phyloP scores from a whole-genome alignment of 768 basidiomycete species.

The Russula sp. region DNA sequence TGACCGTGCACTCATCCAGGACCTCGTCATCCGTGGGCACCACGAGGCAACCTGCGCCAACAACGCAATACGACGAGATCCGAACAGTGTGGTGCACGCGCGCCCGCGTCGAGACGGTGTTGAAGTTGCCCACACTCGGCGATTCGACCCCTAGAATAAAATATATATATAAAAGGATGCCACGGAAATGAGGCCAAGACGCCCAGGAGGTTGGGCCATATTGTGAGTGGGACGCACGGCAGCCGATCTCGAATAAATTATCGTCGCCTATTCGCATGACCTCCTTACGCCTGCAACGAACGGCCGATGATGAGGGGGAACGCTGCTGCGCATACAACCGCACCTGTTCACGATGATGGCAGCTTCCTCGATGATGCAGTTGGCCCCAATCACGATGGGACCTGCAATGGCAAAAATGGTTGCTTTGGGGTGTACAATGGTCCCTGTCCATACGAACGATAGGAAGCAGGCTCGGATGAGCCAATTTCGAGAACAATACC shows the following conservation, averaged over 20 bases:
- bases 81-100: slow-evolving; percentile 79
- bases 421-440: slow-evolving; percentile 89
- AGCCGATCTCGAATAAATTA: slow-evolving; percentile 91
- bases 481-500: slow-evolving; percentile 34
- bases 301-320: not conserved
- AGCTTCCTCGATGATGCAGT: slow-evolving; percentile 88
- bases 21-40: slow-evolving; percentile 72
- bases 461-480: not conserved
- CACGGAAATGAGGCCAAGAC: slow-evolving; percentile 2
- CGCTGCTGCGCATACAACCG: slow-evolving; percentile 7
- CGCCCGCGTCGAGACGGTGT: slow-evolving; percentile 78
- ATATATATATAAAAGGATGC: not conserved
- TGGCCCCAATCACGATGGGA: slow-evolving; percentile 81
- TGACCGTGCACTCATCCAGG: slow-evolving; percentile 74
- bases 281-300: slow-evolving; percentile 51
- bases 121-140: slow-evolving; percentile 75
- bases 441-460: slow-evolving; percentile 38
- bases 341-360: slow-evolving; percentile 86
- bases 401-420: slow-evolving; percentile 89
- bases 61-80: slow-evolving; percentile 70
- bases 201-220: not conserved
- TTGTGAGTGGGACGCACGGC: slow-evolving; percentile 49
- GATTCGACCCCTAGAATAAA: slow-evolving; percentile 67
- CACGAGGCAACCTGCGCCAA: slow-evolving; percentile 76
- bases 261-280: slow-evolving; percentile 91